Evolutionary conservation across 352 stramenopile species (phyloP).

Genomic region (Globisporangium canariense): DNA sequence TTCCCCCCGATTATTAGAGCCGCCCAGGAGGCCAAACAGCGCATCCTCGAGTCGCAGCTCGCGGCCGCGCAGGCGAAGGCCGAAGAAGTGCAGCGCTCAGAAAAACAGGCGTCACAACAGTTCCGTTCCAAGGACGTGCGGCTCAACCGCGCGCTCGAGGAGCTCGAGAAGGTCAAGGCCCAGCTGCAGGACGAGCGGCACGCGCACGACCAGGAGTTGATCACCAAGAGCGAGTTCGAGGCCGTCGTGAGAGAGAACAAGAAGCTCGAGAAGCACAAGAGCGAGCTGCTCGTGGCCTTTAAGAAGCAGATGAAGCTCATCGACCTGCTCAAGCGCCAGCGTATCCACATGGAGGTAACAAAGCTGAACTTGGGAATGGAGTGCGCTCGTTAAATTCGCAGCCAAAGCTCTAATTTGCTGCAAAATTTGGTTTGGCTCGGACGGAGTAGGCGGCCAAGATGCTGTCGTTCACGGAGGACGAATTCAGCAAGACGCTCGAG

Average conservation of each 20-base stretch:
- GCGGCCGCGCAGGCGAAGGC: conserved; percentile 38
- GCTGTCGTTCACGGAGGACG: conserved; percentile 81
- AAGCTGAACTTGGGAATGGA: not conserved
- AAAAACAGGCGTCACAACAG: conserved; percentile 65
- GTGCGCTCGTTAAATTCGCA: not conserved
- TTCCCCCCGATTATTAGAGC: conserved; percentile 24
- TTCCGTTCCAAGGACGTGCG: conserved; percentile 80
- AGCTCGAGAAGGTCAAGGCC: conserved; percentile 67
- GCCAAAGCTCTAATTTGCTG: no score
- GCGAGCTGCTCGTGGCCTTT: conserved; percentile 68
- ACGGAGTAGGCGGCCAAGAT: conserved; percentile 68
- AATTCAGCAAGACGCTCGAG: conserved; percentile 79
- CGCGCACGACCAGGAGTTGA: conserved; percentile 40
- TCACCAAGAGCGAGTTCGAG: conserved; percentile 57
- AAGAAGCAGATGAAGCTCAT: conserved; percentile 89
- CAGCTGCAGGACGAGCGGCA: conserved; percentile 60
- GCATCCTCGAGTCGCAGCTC: conserved; percentile 67
- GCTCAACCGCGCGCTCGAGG: conserved; percentile 71
- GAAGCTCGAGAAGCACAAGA: conserved; percentile 82
- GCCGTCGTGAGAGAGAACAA: conserved; percentile 64
- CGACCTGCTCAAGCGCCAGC: conserved; percentile 80
- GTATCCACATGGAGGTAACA: conserved; percentile 79
- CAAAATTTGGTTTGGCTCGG: not conserved
- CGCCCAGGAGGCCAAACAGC: conserved; percentile 68
- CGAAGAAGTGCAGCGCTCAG: conserved; percentile 49